A percentile compares a stretch with the other conserved stretches of the same genome.
Conservation (phyloP, 1,139 yeast species). For the Yamadazyma songkhlaensis region DNA sequence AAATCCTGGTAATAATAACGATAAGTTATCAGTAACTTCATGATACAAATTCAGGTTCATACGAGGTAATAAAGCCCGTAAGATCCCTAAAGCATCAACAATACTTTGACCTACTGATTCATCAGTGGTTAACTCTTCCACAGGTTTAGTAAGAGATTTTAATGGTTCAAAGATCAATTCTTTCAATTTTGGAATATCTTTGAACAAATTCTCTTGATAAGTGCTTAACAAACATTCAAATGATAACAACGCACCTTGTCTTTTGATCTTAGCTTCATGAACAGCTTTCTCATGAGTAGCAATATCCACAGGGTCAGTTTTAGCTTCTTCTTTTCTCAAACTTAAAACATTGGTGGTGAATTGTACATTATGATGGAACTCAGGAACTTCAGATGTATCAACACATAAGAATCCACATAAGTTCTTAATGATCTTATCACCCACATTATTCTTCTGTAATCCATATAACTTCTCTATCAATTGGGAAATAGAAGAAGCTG, state of each 20-base stretch:
- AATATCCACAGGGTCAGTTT: constrained; percentile 64
- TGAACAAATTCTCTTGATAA: constrained; percentile 57
- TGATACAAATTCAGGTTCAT: constrained; percentile 49
- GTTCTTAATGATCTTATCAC: constrained; percentile 86
- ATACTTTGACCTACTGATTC: constrained; percentile 70
- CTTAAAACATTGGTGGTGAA: constrained; percentile 64
- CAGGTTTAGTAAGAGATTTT: constrained; percentile 20
- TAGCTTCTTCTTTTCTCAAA: constrained; percentile 74
- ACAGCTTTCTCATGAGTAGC: constrained; percentile 63
- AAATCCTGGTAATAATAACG: constrained; percentile 58
- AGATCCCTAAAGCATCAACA: constrained; percentile 82
- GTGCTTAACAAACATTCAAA: constrained; percentile 52
- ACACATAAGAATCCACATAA: constrained; percentile 92
- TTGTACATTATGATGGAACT: constrained; percentile 66
- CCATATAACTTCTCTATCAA: constrained; percentile 58
- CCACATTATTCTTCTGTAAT: constrained; percentile 64
- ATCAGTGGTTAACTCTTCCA: constrained; percentile 39
- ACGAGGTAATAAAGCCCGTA: constrained; percentile 70
- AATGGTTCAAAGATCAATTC: constrained; percentile 70
- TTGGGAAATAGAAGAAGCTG: constrained; percentile 67
- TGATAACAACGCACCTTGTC: constrained; percentile 79
- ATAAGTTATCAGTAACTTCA: constrained; percentile 46
- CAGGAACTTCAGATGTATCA: constrained; percentile 95
- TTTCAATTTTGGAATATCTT: constrained; percentile 63
- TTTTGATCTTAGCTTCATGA: constrained; percentile 72